A percentile compares a stretch with the other conserved stretches of the same genome.
Conservation (phyloP, 345 rosid genomes). For the Eucalyptus fibrosa region DNA sequence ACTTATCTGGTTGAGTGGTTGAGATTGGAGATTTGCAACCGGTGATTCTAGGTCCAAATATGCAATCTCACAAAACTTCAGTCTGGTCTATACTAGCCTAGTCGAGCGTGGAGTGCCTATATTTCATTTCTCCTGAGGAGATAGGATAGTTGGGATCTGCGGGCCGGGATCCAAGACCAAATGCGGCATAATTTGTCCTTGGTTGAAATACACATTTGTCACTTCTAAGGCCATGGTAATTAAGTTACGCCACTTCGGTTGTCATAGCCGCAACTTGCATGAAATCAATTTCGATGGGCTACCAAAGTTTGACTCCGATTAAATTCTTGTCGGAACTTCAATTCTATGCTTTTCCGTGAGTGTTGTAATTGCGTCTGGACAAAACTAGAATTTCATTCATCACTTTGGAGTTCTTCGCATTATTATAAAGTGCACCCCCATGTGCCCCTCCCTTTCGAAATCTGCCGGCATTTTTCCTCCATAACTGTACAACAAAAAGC, state of each 20-base stretch:
- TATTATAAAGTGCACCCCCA: not conserved
- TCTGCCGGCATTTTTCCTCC: too few species aligned
- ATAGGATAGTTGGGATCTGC: not conserved
- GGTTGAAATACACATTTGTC: not conserved
- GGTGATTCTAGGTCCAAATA: not conserved
- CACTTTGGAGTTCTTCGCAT: not conserved
- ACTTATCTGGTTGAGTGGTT: not conserved
- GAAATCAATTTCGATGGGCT: not conserved
- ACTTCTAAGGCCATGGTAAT: fast-evolving
- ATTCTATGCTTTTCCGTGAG: not conserved
- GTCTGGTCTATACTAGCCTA: not conserved
- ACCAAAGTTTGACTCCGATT: not conserved
- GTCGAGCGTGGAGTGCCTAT: not conserved
- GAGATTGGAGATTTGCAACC: fast-evolving
- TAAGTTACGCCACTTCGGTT: not conserved
- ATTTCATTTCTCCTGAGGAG: not conserved
- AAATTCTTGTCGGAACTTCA: not conserved
- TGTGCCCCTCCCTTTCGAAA: too few species aligned
- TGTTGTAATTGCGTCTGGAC: not conserved
- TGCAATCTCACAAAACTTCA: fast-evolving
- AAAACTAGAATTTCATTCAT: not conserved
- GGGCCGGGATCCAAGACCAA: fast-evolving
- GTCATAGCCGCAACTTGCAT: not conserved
- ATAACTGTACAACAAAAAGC: too few species aligned
- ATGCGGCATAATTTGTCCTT: not conserved